A percentile compares a stretch with the other conserved stretches of the same genome.
Conservation (phyloP, 2,329 filamentous ascomycete genomes). For the Alternaria triticimaculans region DNA sequence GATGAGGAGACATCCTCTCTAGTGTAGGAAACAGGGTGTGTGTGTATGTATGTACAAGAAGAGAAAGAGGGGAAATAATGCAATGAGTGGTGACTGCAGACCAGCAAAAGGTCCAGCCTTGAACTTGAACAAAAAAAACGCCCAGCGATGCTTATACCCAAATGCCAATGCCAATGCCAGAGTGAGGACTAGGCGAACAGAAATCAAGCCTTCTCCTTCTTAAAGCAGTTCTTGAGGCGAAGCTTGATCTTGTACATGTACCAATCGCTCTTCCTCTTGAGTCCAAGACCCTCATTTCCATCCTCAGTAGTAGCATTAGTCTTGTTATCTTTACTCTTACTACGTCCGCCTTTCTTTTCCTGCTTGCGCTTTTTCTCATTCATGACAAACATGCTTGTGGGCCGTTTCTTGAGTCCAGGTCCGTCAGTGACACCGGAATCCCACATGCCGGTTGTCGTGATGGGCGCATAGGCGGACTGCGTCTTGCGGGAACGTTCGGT, state of each 20-base stretch:
- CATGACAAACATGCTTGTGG: slow-evolving; percentile 44
- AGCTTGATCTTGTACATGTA: slow-evolving; percentile 24
- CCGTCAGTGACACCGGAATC: slow-evolving; percentile 43
- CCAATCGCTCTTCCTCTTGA: slow-evolving; percentile 20
- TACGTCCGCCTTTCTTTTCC: slow-evolving; percentile 34
- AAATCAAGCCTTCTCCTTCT: slow-evolving; percentile 14
- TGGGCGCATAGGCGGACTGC: slow-evolving; percentile 41
- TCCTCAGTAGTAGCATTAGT: slow-evolving; percentile 13
- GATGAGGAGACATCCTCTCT: not conserved
- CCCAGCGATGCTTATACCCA: not conserved
- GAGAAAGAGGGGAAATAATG: not conserved
- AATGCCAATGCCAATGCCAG: not conserved
- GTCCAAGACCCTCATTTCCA: slow-evolving; percentile 7
- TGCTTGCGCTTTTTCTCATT: slow-evolving; percentile 42
- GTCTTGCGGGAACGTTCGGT: slow-evolving; percentile 32
- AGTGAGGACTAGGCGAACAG: not conserved
- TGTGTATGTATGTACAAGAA: slow-evolving; percentile 1
- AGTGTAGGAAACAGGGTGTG: not conserved
- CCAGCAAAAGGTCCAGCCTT: not conserved
- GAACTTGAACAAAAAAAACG: not conserved
- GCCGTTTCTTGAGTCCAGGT: slow-evolving; percentile 34
- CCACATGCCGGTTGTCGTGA: slow-evolving; percentile 46
- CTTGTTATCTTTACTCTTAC: slow-evolving; percentile 35
- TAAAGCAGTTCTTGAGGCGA: slow-evolving; percentile 16
- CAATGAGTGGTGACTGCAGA: not conserved